These are phyloP conservation scores for Talaromyces trachyspermus DNA, from an alignment of 495 filamentous ascomycete genomes.

Conservation along the genomic window DNA sequence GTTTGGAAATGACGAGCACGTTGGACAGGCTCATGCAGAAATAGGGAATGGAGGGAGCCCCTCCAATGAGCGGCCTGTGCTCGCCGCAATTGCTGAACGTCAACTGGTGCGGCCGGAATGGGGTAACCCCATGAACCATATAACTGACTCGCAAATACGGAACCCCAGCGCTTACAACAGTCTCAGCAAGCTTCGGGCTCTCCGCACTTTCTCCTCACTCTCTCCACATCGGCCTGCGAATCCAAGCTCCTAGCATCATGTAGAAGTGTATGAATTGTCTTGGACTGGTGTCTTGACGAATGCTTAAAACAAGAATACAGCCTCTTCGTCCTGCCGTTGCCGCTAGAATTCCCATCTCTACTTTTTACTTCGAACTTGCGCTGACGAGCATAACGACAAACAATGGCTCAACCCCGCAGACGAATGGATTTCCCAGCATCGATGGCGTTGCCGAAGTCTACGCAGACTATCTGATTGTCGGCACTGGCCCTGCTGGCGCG, in stretches of 20 bases:
- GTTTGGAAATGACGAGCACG: neutral
- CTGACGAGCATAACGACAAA: neutral
- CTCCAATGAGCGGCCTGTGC: neutral
- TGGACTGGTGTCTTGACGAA: neutral
- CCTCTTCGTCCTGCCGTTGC: neutral
- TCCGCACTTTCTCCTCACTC: too few species aligned
- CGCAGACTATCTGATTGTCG: constrained; percentile 45
- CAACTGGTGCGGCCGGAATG: neutral
- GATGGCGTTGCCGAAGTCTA: neutral
- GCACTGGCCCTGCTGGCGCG: constrained; percentile 49
- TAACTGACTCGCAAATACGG: neutral
- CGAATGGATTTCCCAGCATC: neutral
- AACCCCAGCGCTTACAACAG: neutral
- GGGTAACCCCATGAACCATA: neutral
- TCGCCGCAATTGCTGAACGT: neutral
- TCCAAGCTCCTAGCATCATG: neutral
- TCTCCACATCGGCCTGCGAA: neutral
- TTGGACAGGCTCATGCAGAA: neutral
- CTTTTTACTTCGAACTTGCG: neutral
- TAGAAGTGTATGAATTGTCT: neutral
- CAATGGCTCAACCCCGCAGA: neutral
- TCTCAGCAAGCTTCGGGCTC: too few species aligned
- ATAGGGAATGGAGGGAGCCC: neutral
- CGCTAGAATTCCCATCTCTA: neutral
- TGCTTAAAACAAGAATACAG: neutral